Conservation (phyloP, 2,329 filamentous ascomycete species). For the Raffaelea deltoideospora region DNA sequence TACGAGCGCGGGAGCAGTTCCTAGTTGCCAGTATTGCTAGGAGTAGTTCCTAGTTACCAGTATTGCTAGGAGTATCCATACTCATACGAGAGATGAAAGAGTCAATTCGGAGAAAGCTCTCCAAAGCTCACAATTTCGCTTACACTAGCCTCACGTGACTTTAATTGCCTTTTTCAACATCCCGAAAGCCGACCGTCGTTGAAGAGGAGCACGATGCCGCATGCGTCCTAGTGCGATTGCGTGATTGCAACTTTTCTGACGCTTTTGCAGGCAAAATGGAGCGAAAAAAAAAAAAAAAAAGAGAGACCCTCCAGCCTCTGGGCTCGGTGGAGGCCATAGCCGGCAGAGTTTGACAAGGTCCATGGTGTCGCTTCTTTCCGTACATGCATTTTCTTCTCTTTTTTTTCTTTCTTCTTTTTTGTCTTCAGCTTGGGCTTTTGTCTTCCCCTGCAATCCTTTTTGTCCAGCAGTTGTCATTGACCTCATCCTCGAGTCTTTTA, state of each 20-base stretch:
- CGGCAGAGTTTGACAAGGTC: too few species aligned
- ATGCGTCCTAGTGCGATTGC: constrained; percentile 12
- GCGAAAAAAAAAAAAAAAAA: background rate
- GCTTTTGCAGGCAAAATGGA: background rate
- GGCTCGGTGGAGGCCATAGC: too few species aligned
- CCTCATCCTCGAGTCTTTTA: too few species aligned
- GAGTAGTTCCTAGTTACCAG: too few species aligned
- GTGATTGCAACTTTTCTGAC: constrained; percentile 12
- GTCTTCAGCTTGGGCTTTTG: background rate
- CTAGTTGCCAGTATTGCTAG: too few species aligned
- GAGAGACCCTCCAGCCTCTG: background rate
- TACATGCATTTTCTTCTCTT: background rate
- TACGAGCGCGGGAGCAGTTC: too few species aligned
- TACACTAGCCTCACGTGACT: too few species aligned
- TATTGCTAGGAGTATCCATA: background rate
- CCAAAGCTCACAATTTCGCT: background rate
- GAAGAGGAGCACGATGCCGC: too few species aligned
- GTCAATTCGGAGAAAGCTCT: background rate
- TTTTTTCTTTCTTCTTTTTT: background rate
- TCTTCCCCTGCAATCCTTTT: too few species aligned
- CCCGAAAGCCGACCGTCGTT: too few species aligned
- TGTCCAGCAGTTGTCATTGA: too few species aligned
- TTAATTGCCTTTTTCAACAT: too few species aligned
- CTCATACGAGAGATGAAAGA: background rate
- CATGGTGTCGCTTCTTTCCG: background rate